Evolutionary conservation across 2,329 filamentous ascomycete genomes (phyloP).

Genomic region (Paramyrothecium roridum): DNA sequence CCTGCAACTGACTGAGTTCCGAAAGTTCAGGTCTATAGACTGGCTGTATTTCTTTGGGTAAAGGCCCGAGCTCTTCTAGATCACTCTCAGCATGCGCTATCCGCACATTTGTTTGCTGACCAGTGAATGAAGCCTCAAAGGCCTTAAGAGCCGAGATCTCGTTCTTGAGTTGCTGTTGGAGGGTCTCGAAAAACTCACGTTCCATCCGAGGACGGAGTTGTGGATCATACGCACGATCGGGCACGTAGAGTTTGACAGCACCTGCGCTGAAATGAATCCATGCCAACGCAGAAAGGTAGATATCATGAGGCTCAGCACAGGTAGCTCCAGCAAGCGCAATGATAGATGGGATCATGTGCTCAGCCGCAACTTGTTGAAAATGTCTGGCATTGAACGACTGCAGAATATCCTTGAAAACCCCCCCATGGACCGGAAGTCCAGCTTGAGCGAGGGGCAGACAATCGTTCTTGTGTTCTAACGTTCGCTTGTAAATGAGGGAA

Average conservation of each 20-base stretch:
- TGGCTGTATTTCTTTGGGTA: slow-evolving; percentile 59
- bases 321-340: slow-evolving; percentile 34
- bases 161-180: slow-evolving; percentile 50
- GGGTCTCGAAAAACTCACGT: slow-evolving; percentile 52
- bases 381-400: slow-evolving; percentile 27
- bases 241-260: slow-evolving; percentile 76
- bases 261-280: slow-evolving; percentile 76
- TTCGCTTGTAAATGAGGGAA: slow-evolving; percentile 19
- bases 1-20: slow-evolving; percentile 69
- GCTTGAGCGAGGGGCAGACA: slow-evolving; percentile 4
- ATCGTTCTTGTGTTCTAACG: slow-evolving; percentile 14
- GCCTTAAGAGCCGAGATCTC: slow-evolving; percentile 58
- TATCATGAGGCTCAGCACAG: slow-evolving; percentile 11
- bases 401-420: slow-evolving; percentile 16
- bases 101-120: slow-evolving; percentile 65
- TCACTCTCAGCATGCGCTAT: slow-evolving; percentile 61
- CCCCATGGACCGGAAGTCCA: slow-evolving; percentile 2
- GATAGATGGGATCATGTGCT: slow-evolving; percentile 44
- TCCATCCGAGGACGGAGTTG: slow-evolving; percentile 64
- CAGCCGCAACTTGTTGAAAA: slow-evolving; percentile 31
- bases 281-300: slow-evolving; percentile 46
- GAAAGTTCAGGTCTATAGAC: slow-evolving; percentile 71
- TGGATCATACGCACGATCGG: slow-evolving; percentile 84
- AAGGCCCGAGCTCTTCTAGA: slow-evolving; percentile 59
- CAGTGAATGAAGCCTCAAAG: slow-evolving; percentile 68